phyloP scores from a whole-genome alignment of 768 basidiomycete species.

The Sistotremastrum suecicum region DNA sequence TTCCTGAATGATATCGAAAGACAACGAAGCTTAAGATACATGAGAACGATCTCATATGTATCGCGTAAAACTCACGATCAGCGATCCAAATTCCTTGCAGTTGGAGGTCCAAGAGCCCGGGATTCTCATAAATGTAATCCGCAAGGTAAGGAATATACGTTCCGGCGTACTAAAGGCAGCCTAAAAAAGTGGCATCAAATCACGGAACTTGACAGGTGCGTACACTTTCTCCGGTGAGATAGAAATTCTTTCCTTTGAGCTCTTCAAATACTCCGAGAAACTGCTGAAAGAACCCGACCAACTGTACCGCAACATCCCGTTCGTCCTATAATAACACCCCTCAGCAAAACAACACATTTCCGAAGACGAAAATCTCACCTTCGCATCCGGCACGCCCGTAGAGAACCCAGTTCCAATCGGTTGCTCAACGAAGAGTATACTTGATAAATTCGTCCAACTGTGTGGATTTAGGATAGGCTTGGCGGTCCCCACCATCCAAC shows the following conservation, averaged over 20 bases:
- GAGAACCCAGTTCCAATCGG: slow-evolving; percentile 72
- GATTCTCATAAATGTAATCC: slow-evolving; percentile 12
- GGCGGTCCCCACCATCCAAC: slow-evolving; percentile 50
- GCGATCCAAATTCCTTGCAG: slow-evolving; percentile 12
- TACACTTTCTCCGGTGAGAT: slow-evolving; percentile 63
- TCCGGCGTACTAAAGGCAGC: not conserved
- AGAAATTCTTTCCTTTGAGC: slow-evolving; percentile 58
- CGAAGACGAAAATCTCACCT: not conserved
- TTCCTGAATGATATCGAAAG: slow-evolving; percentile 9
- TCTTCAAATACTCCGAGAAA: slow-evolving; percentile 66
- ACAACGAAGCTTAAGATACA: not conserved
- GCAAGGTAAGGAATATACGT: slow-evolving; percentile 11
- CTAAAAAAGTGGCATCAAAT: not conserved
- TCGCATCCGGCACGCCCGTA: slow-evolving; percentile 41
- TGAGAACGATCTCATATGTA: not conserved
- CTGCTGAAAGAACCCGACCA: slow-evolving; percentile 54
- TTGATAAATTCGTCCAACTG: slow-evolving; percentile 73
- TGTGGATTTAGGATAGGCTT: slow-evolving; percentile 47
- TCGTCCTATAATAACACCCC: slow-evolving; percentile 24
- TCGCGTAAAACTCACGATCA: slow-evolving; percentile 1
- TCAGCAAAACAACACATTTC: slow-evolving; percentile 19
- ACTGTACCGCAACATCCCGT: slow-evolving; percentile 39
- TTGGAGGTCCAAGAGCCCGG: slow-evolving; percentile 7
- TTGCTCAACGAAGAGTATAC: slow-evolving; percentile 65
- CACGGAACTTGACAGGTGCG: too few relatives aligned